Percentiles rank a stretch among this genome's conserved stretches.
phyloP scores from a whole-genome alignment of 1,284 basidiomycete species.

The Vanrija pseudolonga region DNA sequence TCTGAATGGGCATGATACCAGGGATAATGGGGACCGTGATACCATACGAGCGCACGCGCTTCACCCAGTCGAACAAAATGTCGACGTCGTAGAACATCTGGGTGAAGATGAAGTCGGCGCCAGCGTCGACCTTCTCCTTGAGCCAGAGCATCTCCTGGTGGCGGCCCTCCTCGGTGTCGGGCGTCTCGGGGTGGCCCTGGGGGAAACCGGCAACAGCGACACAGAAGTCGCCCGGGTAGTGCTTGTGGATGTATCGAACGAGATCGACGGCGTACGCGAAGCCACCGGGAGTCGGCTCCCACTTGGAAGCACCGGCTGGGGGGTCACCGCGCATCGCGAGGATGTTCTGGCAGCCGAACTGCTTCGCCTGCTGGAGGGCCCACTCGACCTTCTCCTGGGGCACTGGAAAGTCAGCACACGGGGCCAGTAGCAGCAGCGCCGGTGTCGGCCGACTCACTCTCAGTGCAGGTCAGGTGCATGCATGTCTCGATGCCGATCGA shows the following conservation, averaged over 20 bases:
- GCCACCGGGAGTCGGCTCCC: constrained; percentile 84
- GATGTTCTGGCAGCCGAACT: constrained; percentile 87
- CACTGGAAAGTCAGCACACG: constrained; percentile 52
- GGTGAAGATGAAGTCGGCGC: constrained; percentile 93
- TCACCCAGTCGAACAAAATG: constrained; percentile 79
- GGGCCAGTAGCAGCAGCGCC: not conserved
- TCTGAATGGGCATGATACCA: constrained; percentile 90
- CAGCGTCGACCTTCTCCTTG: constrained; percentile 88
- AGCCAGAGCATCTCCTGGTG: constrained; percentile 76
- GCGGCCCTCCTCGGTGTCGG: constrained; percentile 40
- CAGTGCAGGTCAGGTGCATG: constrained; percentile 98
- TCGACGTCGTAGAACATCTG: constrained; percentile 97
- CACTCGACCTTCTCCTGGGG: constrained; percentile 88
- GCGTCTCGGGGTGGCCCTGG: constrained; percentile 66
- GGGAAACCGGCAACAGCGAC: constrained; percentile 89
- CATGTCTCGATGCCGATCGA: constrained; percentile 92
- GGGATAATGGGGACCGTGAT: constrained; percentile 94
- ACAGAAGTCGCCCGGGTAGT: constrained; percentile 87
- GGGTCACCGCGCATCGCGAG: constrained; percentile 94
- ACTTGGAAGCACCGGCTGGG: constrained; percentile 78
- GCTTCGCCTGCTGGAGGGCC: constrained; percentile 87
- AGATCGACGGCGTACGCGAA: constrained; percentile 88
- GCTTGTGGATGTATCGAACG: constrained; percentile 73
- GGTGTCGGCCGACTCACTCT: constrained; percentile 54
- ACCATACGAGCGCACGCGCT: constrained; percentile 72